A percentile compares a stretch with the other conserved stretches of the same genome.
Conservation (phyloP, 1,284 basidiomycete species). For the Megacollybia platyphylla region DNA sequence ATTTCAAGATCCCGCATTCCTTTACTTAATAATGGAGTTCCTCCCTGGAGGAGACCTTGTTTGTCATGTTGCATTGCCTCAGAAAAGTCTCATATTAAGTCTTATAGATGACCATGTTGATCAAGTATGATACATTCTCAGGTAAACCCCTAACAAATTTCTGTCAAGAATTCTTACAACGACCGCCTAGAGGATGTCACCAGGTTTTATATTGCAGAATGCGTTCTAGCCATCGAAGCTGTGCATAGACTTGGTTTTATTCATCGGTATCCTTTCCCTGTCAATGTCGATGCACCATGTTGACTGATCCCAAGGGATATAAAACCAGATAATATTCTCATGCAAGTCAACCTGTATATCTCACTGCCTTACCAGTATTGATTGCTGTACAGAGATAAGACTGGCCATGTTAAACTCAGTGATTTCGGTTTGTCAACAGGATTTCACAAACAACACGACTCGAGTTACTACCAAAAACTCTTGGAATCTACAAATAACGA, state of each 20-base stretch:
- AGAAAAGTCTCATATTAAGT: too few relatives aligned
- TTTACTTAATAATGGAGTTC: slow-evolving; percentile 99
- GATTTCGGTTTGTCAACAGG: slow-evolving; percentile 94
- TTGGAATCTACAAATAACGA: slow-evolving; percentile 31
- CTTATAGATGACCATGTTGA: slow-evolving; percentile 90
- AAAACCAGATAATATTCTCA: slow-evolving; percentile 92
- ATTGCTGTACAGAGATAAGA: slow-evolving; percentile 61
- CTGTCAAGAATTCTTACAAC: too few relatives aligned
- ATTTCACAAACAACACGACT: slow-evolving; percentile 91
- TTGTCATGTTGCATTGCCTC: too few relatives aligned
- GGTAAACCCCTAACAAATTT: too few relatives aligned
- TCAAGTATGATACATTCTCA: slow-evolving; percentile 95
- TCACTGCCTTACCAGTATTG: neutral
- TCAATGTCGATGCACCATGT: slow-evolving; percentile 1
- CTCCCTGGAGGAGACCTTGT: slow-evolving; percentile 83
- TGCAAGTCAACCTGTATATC: slow-evolving; percentile 17
- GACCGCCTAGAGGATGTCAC: slow-evolving; percentile 82
- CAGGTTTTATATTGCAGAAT: slow-evolving; percentile 96
- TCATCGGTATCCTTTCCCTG: slow-evolving; percentile 46
- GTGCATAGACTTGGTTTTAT: slow-evolving; percentile 92
- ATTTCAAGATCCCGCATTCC: slow-evolving; percentile 89
- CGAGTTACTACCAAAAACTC: slow-evolving; percentile 79
- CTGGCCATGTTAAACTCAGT: slow-evolving; percentile 90
- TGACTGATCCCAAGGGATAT: slow-evolving; percentile 58
- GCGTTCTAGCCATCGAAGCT: slow-evolving; percentile 81